Evolutionary conservation across 768 basidiomycete genomes (phyloP).

Genomic region (Boletus subparvulus): DNA sequence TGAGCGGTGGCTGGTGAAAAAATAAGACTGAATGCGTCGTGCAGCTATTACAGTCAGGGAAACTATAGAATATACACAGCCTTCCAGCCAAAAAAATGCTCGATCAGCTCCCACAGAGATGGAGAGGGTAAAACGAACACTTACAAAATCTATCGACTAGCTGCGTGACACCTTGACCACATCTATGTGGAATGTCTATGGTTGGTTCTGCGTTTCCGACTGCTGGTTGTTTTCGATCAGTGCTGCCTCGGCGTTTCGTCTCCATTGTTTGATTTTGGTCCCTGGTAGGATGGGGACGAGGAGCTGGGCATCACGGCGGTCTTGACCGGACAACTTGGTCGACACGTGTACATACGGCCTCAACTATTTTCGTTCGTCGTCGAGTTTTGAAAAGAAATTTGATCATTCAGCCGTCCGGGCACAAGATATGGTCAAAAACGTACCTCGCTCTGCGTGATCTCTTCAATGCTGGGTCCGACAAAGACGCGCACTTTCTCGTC

Average conservation of each 20-base stretch:
- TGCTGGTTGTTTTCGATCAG: not conserved
- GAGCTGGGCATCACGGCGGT: conserved; percentile 28
- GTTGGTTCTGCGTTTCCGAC: not conserved
- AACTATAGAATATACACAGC: not conserved
- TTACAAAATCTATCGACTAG: not conserved
- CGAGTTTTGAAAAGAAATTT: not conserved
- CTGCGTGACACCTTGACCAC: not conserved
- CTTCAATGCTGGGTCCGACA: conserved; percentile 72
- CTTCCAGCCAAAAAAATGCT: not conserved
- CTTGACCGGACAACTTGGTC: conserved; percentile 20
- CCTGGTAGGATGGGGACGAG: conserved; percentile 26
- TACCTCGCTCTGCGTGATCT: conserved; percentile 58
- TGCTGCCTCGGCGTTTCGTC: conserved; percentile 17
- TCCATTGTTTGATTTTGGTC: conserved; percentile 27
- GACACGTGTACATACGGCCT: conserved; percentile 31
- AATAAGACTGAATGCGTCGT: not conserved
- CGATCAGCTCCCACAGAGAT: not conserved
- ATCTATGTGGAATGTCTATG: not conserved
- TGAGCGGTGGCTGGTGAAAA: not conserved
- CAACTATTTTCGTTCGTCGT: conserved; percentile 13
- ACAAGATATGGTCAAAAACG: conserved; percentile 25
- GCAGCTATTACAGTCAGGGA: conserved; percentile 1
- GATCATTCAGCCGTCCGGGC: not conserved
- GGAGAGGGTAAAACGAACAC: not conserved
- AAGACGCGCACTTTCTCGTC: conserved; percentile 84